Conservation (phyloP, 2,329 filamentous ascomycete species). For the Curvularia hawaiiensis region DNA sequence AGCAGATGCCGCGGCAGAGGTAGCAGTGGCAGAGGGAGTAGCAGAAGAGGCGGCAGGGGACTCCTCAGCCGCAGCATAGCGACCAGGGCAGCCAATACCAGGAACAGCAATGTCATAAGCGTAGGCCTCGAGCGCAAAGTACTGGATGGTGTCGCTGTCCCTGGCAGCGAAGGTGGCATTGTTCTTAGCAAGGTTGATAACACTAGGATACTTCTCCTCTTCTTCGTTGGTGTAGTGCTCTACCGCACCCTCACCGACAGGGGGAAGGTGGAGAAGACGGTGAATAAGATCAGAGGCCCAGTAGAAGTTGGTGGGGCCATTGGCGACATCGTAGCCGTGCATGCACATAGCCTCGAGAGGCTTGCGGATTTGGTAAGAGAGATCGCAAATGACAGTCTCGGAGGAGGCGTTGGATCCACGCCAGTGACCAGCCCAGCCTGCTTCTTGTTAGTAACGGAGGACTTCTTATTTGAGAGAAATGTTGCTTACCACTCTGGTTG, state of each 20-base stretch:
- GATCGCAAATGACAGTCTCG: conserved; percentile 72
- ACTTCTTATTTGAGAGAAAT: too few species aligned
- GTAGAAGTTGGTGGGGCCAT: conserved; percentile 62
- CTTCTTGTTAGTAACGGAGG: conserved; percentile 1
- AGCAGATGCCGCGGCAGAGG: conserved; percentile 10
- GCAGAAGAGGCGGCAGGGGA: conserved; percentile 12
- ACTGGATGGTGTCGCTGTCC: conserved; percentile 68
- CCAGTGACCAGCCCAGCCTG: conserved; percentile 72
- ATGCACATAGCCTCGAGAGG: conserved; percentile 65
- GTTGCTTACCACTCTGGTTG: conserved; percentile 33
- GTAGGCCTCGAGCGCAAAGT: conserved; percentile 72
- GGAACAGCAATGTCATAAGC: conserved; percentile 68
- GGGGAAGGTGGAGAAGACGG: conserved; percentile 67
- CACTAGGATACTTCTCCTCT: conserved; percentile 61
- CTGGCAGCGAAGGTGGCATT: conserved; percentile 56
- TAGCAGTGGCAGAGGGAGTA: conserved; percentile 4
- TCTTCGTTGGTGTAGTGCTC: conserved; percentile 68
- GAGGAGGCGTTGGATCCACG: conserved; percentile 67
- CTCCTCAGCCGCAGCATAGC: conserved; percentile 17
- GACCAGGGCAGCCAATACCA: conserved; percentile 65
- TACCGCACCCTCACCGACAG: conserved; percentile 63
- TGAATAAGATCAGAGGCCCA: conserved; percentile 72
- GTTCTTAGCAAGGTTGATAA: conserved; percentile 58
- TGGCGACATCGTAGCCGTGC: conserved; percentile 66
- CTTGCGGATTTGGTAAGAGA: conserved; percentile 63